A percentile compares a stretch with the other conserved stretches of the same genome.
Conservation (phyloP, 1,284 basidiomycete genomes). For the Pascua sp. region DNA sequence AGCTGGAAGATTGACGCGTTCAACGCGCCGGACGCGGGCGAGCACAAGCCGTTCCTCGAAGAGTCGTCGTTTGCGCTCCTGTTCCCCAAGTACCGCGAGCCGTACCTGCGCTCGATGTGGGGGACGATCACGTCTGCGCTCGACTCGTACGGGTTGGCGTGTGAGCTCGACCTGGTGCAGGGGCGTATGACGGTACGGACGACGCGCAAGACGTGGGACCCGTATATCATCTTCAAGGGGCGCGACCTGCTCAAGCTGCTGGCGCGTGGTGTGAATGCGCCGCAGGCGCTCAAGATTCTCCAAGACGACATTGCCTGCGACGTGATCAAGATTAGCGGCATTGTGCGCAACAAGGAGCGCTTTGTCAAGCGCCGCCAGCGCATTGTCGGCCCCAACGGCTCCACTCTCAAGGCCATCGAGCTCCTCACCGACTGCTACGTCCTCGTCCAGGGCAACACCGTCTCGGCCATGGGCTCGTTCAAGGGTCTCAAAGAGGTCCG, state of each 20-base stretch:
- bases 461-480: constrained; percentile 94
- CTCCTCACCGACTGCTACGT: constrained; percentile 95
- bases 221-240: constrained; percentile 93
- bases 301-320: constrained; percentile 90
- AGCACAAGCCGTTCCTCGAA: constrained; percentile 68
- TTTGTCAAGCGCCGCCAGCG: constrained; percentile 95
- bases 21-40: constrained; percentile 59
- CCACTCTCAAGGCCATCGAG: constrained; percentile 98
- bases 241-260: constrained; percentile 94
- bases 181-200: constrained; percentile 97
- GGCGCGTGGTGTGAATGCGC: constrained; percentile 77
- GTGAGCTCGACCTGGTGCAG: constrained; percentile 90
- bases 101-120: constrained; percentile 93
- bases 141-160: constrained; percentile 78
- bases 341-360: constrained; percentile 93
- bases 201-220: constrained; percentile 94
- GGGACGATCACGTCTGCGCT: constrained; percentile 82
- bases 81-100: constrained; percentile 98
- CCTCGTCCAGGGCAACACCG: constrained; percentile 95
- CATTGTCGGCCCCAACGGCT: constrained; percentile 95
- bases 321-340: constrained; percentile 94
- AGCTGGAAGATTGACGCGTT: constrained; percentile 90
- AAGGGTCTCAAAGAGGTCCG: constrained; percentile 95
- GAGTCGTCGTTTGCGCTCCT: constrained; percentile 97
- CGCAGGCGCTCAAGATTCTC: constrained; percentile 81